Percentiles rank a stretch among this genome's conserved stretches.
phyloP scores from a whole-genome alignment of 179 eudicot genomes.

The Spergularia azorica region DNA sequence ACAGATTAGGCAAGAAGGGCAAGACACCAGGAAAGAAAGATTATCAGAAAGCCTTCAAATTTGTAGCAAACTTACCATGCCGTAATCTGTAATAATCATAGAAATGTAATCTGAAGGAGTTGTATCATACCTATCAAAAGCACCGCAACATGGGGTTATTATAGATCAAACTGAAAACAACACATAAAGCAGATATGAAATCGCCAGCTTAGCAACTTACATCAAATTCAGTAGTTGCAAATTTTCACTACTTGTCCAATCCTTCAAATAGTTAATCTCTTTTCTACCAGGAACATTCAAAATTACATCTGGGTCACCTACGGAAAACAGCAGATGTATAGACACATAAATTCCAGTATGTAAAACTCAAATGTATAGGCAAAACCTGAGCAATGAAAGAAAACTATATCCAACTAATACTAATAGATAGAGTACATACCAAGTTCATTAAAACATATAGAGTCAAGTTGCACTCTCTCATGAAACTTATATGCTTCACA shows the following conservation, averaged over 20 bases:
- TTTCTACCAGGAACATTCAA: conserved; percentile 72
- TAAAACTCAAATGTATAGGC: background rate
- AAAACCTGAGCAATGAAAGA: background rate
- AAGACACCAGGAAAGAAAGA: background rate
- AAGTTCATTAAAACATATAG: conserved; percentile 97
- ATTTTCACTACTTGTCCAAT: conserved; percentile 65
- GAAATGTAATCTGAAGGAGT: conserved; percentile 96
- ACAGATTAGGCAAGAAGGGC: background rate
- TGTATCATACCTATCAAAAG: conserved; percentile 70
- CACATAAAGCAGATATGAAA: background rate
- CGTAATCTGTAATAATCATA: conserved; percentile 90
- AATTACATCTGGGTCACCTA: conserved; percentile 87
- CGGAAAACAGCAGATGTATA: conserved; percentile 5
- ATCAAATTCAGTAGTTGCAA: conserved; percentile 82
- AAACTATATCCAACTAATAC: background rate
- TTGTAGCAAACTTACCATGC: conserved; percentile 62
- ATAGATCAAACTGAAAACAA: background rate
- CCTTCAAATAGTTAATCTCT: conserved; percentile 65
- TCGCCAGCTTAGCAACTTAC: conserved; percentile 45
- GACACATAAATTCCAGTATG: background rate
- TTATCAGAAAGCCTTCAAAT: background rate
- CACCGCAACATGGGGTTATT: conserved; percentile 15
- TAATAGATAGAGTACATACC: conserved; percentile 48
- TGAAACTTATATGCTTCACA: conserved; percentile 99
- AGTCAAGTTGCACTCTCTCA: conserved; percentile 97